Conservation (phyloP, 371 early-diverging fungal species). For the Actinomucor elegans region DNA sequence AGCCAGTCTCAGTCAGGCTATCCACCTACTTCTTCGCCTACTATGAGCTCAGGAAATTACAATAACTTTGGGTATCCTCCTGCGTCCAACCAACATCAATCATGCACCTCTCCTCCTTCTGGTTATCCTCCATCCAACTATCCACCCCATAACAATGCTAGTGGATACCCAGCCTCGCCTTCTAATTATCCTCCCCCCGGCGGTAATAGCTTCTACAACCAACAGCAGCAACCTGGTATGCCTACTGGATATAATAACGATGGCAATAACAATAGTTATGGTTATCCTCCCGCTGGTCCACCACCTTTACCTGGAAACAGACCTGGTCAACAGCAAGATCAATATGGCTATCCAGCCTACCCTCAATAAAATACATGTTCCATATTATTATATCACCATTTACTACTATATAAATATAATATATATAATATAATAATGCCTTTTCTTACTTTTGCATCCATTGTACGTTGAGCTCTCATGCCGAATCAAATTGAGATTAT, state of each 20-base stretch:
- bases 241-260: not conserved
- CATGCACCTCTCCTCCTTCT: too few species aligned
- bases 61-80: too few species aligned
- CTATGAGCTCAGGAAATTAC: too few species aligned
- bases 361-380: conserved; percentile 16
- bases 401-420: not conserved
- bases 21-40: conserved; percentile 13
- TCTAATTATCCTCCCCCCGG: not conserved
- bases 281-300: conserved; percentile 1
- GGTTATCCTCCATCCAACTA: not conserved
- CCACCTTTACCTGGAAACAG: conserved; percentile 8
- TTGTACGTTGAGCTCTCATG: too few species aligned
- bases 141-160: not conserved
- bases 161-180: not conserved
- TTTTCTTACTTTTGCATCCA: too few species aligned
- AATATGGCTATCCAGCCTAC: conserved; percentile 19
- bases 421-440: too few species aligned
- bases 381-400: too few species aligned
- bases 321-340: conserved; percentile 6
- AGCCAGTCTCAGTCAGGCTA: conserved; percentile 4
- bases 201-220: not conserved
- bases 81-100: too few species aligned
- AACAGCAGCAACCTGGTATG: conserved; percentile 1
- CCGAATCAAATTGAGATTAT: too few species aligned
- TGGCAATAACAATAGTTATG: not conserved